Evolutionary conservation across 441 rosid genomes (phyloP).

Genomic region (Dalechampia spathulata): DNA sequence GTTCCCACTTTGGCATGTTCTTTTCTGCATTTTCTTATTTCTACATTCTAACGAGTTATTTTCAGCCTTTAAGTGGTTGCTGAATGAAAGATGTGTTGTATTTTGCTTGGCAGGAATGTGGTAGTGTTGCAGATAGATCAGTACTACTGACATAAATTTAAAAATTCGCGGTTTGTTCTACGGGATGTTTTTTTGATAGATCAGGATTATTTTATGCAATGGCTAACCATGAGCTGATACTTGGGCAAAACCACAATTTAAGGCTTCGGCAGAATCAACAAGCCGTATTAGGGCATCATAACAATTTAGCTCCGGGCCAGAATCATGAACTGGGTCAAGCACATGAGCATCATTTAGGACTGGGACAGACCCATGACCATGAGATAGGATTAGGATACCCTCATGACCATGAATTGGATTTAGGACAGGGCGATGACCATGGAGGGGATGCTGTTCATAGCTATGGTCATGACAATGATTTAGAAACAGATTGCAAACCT

Average conservation of each 20-base stretch:
- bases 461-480: conserved; percentile 51
- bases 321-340: conserved; percentile 59
- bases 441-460: conserved; percentile 49
- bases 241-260: conserved; percentile 56
- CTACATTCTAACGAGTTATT: too few relatives aligned
- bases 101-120: conserved; percentile 26
- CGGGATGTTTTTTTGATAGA: conserved; percentile 18
- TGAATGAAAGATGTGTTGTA: background rate
- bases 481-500: conserved; percentile 56
- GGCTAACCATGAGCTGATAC: conserved; percentile 88
- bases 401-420: conserved; percentile 59
- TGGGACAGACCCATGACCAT: conserved; percentile 54
- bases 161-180: conserved; percentile 16
- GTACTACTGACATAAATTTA: conserved; percentile 2
- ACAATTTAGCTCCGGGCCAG: conserved; percentile 52
- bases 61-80: conserved; percentile 2
- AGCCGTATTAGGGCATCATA: conserved; percentile 58
- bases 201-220: conserved; percentile 25
- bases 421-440: conserved; percentile 51
- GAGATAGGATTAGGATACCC: conserved; percentile 58
- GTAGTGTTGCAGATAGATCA: conserved; percentile 12
- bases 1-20: too few relatives aligned
- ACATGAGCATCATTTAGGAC: conserved; percentile 60
- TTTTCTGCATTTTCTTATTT: too few relatives aligned
- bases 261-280: conserved; percentile 64